Evolutionary conservation across 345 rosid genomes (phyloP), one percentile per base, ranked within the genome.

Genomic region (Erodium maritimum): DNA sequence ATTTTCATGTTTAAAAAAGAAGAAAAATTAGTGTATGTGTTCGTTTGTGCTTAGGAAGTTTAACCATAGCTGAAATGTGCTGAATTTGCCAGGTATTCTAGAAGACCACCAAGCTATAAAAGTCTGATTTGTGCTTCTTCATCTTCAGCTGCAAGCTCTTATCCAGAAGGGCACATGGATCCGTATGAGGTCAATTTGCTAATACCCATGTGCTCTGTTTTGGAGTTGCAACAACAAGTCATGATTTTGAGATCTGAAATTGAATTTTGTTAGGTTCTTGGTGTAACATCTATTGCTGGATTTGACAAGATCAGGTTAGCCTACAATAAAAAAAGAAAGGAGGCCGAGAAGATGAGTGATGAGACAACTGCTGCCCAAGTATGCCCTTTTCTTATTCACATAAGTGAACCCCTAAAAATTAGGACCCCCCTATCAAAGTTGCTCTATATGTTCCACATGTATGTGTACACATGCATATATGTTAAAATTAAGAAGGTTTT

Each of bases 231-330:
- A 23, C 7, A 34, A 48, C 23, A 51, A 19, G 21, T 58, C 21
- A 16, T 23, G 14, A 16, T 19, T 9, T 21, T 19, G 37, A 7
- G 6, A 14, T 21, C 50, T 17, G 57, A 21, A 56, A 45, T 64
- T 46, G 52, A 45, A 21, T 48, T 57, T 62, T 75, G n/a, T 65
- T 73, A 93, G 99, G 84, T 93, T 59, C 83, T 93, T 71, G 99
- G 99, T 46, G 97, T 90, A 56, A 87, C 67, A 74, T 88, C 95
- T 24, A 57, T 93, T 25, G 91, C 73, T 65, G 96, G 95, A 48
- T 93, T 90, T 64, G 96, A 87, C 37, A 75, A 63, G 82, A 79
- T 87, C 59, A 94, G 85, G 71, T 70, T 72, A 46, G 78, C 73
- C 1, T 87, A 94, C 69, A 56, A 68, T 55, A 89, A 79, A 61